These are phyloP conservation scores for Nemania serpens DNA, from an alignment of 2,329 filamentous ascomycete genomes.

Conservation along the genomic window DNA sequence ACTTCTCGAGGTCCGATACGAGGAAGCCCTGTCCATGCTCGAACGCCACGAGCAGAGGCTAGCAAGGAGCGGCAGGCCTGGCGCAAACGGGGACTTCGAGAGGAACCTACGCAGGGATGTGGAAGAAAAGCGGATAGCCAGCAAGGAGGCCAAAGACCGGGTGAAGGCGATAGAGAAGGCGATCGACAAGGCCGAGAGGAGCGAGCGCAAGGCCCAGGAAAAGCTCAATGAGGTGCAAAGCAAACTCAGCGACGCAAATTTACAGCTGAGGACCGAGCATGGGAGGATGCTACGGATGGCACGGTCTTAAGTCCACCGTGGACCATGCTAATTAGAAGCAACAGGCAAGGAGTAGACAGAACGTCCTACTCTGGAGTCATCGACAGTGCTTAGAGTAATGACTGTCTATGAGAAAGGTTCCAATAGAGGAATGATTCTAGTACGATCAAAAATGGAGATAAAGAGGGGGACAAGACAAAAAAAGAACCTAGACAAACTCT, in stretches of 20 bases:
- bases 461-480: too few relatives aligned
- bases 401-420: too few relatives aligned
- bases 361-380: too few relatives aligned
- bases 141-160: neutral
- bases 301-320: too few relatives aligned
- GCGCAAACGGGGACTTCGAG: conserved; percentile 4
- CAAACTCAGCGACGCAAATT: neutral
- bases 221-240: neutral
- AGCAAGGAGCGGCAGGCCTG: neutral
- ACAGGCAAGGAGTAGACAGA: too few relatives aligned
- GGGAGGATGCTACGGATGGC: neutral
- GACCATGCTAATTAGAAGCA: too few relatives aligned
- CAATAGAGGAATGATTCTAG: too few relatives aligned
- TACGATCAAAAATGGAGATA: too few relatives aligned
- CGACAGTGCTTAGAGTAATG: too few relatives aligned
- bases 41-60: neutral
- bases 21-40: neutral
- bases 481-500: too few relatives aligned
- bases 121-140: neutral
- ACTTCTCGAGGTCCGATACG: neutral
- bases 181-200: neutral
- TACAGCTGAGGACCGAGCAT: neutral
- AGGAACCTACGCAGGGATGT: neutral
- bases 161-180: neutral
- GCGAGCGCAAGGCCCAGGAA: neutral